Base-by-base conservation (phyloP, 495 filamentous ascomycete species). In the Amniculicola lignicola region DNA sequence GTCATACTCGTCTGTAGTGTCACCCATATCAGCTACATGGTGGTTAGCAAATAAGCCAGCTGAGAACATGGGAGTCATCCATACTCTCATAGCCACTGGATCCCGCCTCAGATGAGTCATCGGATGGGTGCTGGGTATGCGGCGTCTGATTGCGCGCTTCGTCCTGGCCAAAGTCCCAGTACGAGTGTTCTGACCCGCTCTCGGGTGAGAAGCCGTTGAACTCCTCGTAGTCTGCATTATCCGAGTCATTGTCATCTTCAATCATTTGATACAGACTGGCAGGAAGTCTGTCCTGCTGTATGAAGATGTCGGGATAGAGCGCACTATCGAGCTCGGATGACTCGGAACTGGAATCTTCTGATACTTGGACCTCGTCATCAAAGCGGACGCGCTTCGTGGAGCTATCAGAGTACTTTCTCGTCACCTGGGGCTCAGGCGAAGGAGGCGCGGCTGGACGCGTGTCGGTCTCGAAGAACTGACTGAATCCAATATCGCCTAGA, bases 31-130 rank as follows among this genome's bases (percentile, higher is more conserved):
- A 67, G 85, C 87, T 91, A 72, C 25, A 47, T 35, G 47, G 49
- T 14, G 37, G 68, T 89, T 79, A 89, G 86, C 51, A 71, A 79
- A 61, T 52, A 50, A 28, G 48, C 51, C 42, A 52, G 40, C 9
- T 10, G 9, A 29, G 12, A 51, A 47, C 27, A 59, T 47, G 41
- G 54, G 59, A 45, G 47, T 48, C 61, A 57, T 64, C 58, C 70
- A 68, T 72, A 91, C 88, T 84, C 72, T 90, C 87, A 70, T 90
- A 91, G 51, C 86, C 88, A 70, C 88, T 89, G 22, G 82, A 83
- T 48, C 76, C 62, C n/a, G 62, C 54, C 70, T 74, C 80, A 42
- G 74, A 74, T 36, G 78, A 80, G n/a, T 74, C 75, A 31, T 74
- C 74, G 28, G 33, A 29, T 33, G n/a, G 7, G 12, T 46, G 29